Conservation (phyloP, 2,329 filamentous ascomycete genomes). For the Tolypocladium ovalisporum region DNA sequence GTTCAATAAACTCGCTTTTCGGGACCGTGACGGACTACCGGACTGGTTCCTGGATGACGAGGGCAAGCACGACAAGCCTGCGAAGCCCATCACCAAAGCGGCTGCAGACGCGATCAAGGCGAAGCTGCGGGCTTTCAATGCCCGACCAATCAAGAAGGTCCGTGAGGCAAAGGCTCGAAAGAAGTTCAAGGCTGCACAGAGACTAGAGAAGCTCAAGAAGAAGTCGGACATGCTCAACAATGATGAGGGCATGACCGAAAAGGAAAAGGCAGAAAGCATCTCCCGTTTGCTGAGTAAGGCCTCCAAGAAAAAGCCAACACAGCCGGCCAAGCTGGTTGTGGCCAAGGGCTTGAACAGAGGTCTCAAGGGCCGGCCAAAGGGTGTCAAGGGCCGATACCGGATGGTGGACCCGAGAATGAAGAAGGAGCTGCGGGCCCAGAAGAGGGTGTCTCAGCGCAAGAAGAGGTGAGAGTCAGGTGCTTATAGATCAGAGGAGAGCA, state of each 20-base stretch:
- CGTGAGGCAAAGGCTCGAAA: slow-evolving; percentile 92
- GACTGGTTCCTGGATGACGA: slow-evolving; percentile 99
- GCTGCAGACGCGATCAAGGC: slow-evolving; percentile 89
- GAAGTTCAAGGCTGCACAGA: slow-evolving; percentile 89
- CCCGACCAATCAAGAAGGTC: slow-evolving; percentile 97
- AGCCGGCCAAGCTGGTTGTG: slow-evolving; percentile 78
- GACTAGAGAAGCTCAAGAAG: slow-evolving; percentile 89
- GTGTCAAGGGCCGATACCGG: slow-evolving; percentile 93
- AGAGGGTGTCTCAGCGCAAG: slow-evolving; percentile 65
- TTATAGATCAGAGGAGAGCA: background rate
- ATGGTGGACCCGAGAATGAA: slow-evolving; percentile 94
- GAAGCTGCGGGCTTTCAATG: slow-evolving; percentile 85
- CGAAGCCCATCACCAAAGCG: slow-evolving; percentile 85
- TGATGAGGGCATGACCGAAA: slow-evolving; percentile 88
- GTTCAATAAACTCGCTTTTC: slow-evolving; percentile 88
- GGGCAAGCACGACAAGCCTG: slow-evolving; percentile 65
- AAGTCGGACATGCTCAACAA: slow-evolving; percentile 85
- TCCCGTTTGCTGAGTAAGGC: slow-evolving; percentile 71
- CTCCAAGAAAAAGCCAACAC: slow-evolving; percentile 74
- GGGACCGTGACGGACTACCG: slow-evolving; percentile 81
- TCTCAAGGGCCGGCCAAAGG: slow-evolving; percentile 74
- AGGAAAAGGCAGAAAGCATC: slow-evolving; percentile 86
- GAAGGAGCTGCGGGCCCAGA: slow-evolving; percentile 86
- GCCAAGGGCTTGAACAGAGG: slow-evolving; percentile 77
- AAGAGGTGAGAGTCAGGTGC: slow-evolving; percentile 4